A percentile compares a stretch with the other conserved stretches of the same genome.
Evolutionary conservation across 2,329 filamentous ascomycete genomes (phyloP).

Genomic region (Allantophomopsis cytisporea): DNA sequence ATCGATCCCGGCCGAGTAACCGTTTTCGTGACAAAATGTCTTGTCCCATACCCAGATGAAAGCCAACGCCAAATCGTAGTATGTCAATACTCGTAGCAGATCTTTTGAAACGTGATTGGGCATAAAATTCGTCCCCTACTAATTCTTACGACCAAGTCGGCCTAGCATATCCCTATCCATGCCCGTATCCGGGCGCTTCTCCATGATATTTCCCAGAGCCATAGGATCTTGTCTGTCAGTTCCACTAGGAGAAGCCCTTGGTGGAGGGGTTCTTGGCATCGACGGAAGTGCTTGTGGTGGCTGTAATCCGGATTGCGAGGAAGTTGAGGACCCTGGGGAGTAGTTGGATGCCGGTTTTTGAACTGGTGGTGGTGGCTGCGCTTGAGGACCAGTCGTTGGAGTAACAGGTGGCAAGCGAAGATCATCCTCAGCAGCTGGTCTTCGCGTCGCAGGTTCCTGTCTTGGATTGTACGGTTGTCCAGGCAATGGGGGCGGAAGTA

Average conservation of each 20-base stretch:
- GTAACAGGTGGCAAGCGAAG: constrained; percentile 19
- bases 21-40: no score
- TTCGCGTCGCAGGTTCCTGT: constrained; percentile 9
- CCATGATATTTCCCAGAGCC: constrained; percentile 19
- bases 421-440: constrained; percentile 16
- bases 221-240: constrained; percentile 15
- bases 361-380: background rate
- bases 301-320: constrained; percentile 14
- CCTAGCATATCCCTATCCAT: constrained; percentile 18
- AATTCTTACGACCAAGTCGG: constrained; percentile 12
- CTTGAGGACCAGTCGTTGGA: constrained; percentile 7
- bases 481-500: constrained; percentile 22
- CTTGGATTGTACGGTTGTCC: constrained; percentile 14
- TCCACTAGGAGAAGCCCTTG: constrained; percentile 12
- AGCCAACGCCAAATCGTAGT: no score
- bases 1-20: no score
- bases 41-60: no score
- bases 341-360: constrained; percentile 11
- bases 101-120: no score
- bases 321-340: constrained; percentile 17
- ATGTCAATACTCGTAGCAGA: no score
- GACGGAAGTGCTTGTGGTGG: constrained; percentile 11
- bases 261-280: constrained; percentile 15
- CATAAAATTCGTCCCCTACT: constrained; percentile 2
- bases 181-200: constrained; percentile 14